Conservation (phyloP, 2,329 filamentous ascomycete genomes). For the Hypomyces rosellus region DNA sequence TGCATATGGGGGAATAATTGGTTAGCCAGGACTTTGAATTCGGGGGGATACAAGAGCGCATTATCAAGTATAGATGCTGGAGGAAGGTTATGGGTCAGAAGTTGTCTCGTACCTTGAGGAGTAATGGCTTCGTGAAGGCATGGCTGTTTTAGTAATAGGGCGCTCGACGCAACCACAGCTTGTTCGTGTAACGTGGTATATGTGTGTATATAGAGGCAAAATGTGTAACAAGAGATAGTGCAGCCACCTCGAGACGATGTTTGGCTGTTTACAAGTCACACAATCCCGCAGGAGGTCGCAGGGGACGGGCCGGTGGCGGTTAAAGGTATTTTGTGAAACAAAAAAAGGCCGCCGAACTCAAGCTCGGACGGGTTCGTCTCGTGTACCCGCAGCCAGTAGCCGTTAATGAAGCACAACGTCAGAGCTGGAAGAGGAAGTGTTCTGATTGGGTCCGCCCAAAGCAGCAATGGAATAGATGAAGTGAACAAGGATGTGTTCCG, state of each 20-base stretch:
- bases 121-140: conserved; percentile 24
- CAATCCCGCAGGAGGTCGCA: too few species aligned
- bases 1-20: conserved; percentile 22
- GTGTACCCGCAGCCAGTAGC: neutral
- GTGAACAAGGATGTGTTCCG: neutral
- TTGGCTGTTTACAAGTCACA: too few species aligned
- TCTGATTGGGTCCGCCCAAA: neutral
- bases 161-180: neutral
- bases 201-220: neutral
- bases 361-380: neutral
- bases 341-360: neutral
- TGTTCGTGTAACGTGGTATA: conserved; percentile 2
- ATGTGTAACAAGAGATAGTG: neutral
- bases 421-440: neutral
- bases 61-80: neutral
- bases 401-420: neutral
- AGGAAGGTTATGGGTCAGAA: neutral
- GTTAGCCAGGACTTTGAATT: neutral
- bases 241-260: neutral
- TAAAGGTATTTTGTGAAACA: neutral
- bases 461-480: neutral
- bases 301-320: neutral
- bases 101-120: conserved; percentile 19
- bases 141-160: conserved; percentile 11
- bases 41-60: neutral